Percentiles rank a stretch among this genome's conserved stretches.
Conservation (phyloP, 768 basidiomycete species). For the Xerocomellus amylosporus region DNA sequence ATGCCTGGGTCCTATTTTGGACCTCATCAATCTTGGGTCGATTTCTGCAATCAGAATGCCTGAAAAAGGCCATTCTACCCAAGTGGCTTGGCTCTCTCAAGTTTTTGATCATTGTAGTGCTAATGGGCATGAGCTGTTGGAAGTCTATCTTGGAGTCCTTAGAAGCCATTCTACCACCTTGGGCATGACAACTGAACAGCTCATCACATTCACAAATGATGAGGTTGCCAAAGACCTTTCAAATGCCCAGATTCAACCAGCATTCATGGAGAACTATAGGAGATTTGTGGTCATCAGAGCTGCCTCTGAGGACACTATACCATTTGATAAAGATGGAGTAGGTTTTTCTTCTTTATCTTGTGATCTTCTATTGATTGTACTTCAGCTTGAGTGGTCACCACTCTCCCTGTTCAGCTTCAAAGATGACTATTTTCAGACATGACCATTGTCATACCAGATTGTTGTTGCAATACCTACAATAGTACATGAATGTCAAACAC, state of each 20-base stretch:
- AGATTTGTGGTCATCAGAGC: constrained; percentile 61
- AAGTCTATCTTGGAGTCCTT: constrained; percentile 35
- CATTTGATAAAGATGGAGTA: constrained; percentile 45
- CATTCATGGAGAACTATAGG: constrained; percentile 57
- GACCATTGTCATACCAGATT: neutral
- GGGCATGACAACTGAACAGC: constrained; percentile 34
- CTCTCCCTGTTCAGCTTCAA: constrained; percentile 50
- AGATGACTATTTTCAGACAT: constrained; percentile 48
- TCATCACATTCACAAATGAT: constrained; percentile 39
- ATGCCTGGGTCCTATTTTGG: constrained; percentile 23
- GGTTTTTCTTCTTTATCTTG: constrained; percentile 17
- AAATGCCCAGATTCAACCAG: constrained; percentile 60
- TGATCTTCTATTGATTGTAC: neutral
- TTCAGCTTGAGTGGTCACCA: constrained; percentile 57
- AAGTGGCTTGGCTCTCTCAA: constrained; percentile 25
- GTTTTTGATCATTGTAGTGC: constrained; percentile 14
- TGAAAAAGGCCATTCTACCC: constrained; percentile 28
- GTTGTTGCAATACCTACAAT: neutral
- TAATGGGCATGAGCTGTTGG: constrained; percentile 39
- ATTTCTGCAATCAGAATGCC: constrained; percentile 55
- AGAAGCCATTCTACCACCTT: constrained; percentile 28
- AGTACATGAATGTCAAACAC: no score
- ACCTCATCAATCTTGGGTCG: constrained; percentile 48
- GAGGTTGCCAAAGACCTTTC: constrained; percentile 50
- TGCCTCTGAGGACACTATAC: constrained; percentile 29